These are phyloP conservation scores for Raddia guianensis DNA, from an alignment of 176 grass and related monocot species.

Conservation along the genomic window DNA sequence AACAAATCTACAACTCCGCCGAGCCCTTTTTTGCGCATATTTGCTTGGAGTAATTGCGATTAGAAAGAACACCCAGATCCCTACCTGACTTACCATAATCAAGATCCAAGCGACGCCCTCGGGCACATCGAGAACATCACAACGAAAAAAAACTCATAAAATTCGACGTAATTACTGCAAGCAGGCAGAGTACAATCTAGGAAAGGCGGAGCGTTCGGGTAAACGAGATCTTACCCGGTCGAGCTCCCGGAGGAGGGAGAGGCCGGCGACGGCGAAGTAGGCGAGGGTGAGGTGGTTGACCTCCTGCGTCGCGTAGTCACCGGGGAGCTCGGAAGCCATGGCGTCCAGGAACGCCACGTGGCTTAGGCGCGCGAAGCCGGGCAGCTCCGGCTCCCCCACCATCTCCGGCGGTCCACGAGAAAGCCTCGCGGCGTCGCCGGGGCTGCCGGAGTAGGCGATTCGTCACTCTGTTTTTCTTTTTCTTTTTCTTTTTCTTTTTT, in stretches of 20 bases:
- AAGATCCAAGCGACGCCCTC: conserved; percentile 31
- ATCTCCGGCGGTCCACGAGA: background rate
- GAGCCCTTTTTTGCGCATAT: background rate
- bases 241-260: conserved; percentile 69
- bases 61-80: background rate
- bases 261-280: conserved; percentile 79
- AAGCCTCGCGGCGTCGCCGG: background rate
- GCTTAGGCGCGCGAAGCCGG: conserved; percentile 37
- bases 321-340: conserved; percentile 53
- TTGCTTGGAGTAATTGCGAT: background rate
- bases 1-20: background rate
- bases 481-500: too few relatives aligned
- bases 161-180: background rate
- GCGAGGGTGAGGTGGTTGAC: conserved; percentile 84
- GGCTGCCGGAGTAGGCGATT: background rate
- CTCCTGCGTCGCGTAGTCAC: conserved; percentile 68
- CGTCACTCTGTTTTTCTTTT: background rate
- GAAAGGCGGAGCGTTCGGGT: background rate
- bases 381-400: background rate
- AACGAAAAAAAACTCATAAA: background rate
- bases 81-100: background rate
- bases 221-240: conserved; percentile 49
- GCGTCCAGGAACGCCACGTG: conserved; percentile 56
- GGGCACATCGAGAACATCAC: background rate
- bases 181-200: background rate